Percentiles rank a stretch among this genome's conserved stretches.
phyloP scores from a whole-genome alignment of 2,329 filamentous ascomycete species.

The Pseudogymnoascus sp. region DNA sequence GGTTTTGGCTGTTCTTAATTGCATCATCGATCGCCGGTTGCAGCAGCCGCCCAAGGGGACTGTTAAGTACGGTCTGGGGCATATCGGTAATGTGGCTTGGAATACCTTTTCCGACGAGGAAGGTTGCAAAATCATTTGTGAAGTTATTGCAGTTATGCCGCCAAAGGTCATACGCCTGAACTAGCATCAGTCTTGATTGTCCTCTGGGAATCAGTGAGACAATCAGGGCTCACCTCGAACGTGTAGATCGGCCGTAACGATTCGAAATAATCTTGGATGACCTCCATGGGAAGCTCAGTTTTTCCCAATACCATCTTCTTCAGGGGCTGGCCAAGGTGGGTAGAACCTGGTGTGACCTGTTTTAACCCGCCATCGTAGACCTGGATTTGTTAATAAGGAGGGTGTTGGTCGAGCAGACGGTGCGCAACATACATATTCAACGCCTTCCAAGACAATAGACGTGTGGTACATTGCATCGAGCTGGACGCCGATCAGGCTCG shows the following conservation, averaged over 20 bases:
- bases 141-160: constrained; percentile 98
- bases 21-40: constrained; percentile 64
- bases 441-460: constrained; percentile 73
- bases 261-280: constrained; percentile 80
- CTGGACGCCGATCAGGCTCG: constrained; percentile 54
- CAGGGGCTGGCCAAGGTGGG: constrained; percentile 80
- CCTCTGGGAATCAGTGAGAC: not conserved
- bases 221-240: constrained; percentile 47
- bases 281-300: constrained; percentile 71
- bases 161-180: constrained; percentile 76
- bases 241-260: constrained; percentile 79
- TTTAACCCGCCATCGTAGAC: constrained; percentile 83
- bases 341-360: constrained; percentile 69
- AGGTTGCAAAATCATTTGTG: constrained; percentile 84
- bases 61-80: constrained; percentile 76
- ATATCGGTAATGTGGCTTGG: constrained; percentile 80
- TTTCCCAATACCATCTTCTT: constrained; percentile 66
- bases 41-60: constrained; percentile 82
- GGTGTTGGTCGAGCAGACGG: constrained; percentile 28
- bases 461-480: constrained; percentile 97
- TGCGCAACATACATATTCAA: constrained; percentile 63
- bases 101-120: constrained; percentile 81
- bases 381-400: not conserved
- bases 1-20: constrained; percentile 56
- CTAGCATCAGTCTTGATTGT: constrained; percentile 5